Base-by-base conservation (phyloP, 306 rosid species). In the Oemleria cerasiformis region DNA sequence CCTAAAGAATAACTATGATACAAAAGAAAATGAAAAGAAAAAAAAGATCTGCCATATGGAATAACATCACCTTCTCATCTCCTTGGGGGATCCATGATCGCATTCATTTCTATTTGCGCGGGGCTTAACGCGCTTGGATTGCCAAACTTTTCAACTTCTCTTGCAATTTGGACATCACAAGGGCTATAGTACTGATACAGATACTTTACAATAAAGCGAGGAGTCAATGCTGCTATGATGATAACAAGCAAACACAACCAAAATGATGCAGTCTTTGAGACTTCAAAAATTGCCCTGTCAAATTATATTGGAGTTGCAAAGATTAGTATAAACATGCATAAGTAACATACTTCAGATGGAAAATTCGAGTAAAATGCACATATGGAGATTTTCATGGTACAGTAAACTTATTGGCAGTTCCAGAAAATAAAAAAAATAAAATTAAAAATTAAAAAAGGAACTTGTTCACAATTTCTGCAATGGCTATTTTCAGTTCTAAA, bases 41-140 rank as follows among this genome's bases (percentile, higher is more conserved):
- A 17, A 25, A 44, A 56, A 5, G 55, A 2, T 51, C 78, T n/a
- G 21, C 23, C 6, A 23, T 43, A 63, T 61, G 57, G 44, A 25
- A 70, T 50, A 53, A 73, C 66, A 60, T 80, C 74, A 77, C 71
- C 69, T 38, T 71, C 63, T 82, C 73, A 84, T 79, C 85, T 80
- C 75, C 76, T 79, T 8, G 17, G 80, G 50, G 12, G 78, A 72
- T 76, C 71, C 43, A 80, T 57, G 73, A 90, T 74, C 8, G 89
- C 83, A 71, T 79, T 82, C 96, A 89, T 90, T 85, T 93, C 98
- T 76, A 88, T 79, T 62, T 91, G 90, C 77, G 76, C 90, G 73
- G 62, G 78, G 80, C 78, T 88, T 57, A 70, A 50, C 41, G 63
- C 68, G 62, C 89, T 82, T 39, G 65, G 76, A 74, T 78, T 71